Evolutionary conservation across 2,329 filamentous ascomycete genomes (phyloP), one percentile per base, ranked within the genome.

Genomic region (Colletotrichum spaethianum): DNA sequence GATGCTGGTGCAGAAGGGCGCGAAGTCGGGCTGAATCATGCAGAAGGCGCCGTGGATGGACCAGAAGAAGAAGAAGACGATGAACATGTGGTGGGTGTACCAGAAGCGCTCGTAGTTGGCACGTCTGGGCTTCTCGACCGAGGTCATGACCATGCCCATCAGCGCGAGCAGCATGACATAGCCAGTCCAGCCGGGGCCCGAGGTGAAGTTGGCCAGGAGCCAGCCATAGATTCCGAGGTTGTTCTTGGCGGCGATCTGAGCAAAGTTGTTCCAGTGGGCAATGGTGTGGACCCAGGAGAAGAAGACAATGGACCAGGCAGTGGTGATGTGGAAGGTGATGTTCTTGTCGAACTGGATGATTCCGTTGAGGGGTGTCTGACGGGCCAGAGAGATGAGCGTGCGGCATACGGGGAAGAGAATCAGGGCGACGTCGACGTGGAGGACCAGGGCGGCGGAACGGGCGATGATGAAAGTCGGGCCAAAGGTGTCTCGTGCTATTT

Each of bases 331-430:
- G 83, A 96, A 96, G 55, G 93, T 94, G 80, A 95, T 95, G 83
- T 95, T 95, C 87, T 95, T 95, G 84, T 95, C 93, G 82, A 96
- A 95, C 76, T 94, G 94, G 75, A 97, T 93, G 79, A 96, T 94
- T 76, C 94, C 93, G 81, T 96, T 95, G 68, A 96, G 86, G 9
- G 94, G 93, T 8, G 94, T 96, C 79, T 94, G 93, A 74, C 94
- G 90, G 63, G 92, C 88, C 74, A 96, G 89, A 64, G 93, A 96
- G 79, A 96, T 94, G 76, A 96, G 89, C 16, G 93, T 96, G 71
- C 94, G 89, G 85, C 94, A 96, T 61, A 96, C 93, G 55, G 94
- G 93, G 76, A 96, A 91, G 36, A 96, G 86, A 75, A 97, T 88
- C 79, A 96, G 86, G 40, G 92, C 93, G 62, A 96, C 90, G 79